Evolutionary conservation across 805 yeast species (phyloP).

Genomic region (Suhomyces xylopsoci): DNA sequence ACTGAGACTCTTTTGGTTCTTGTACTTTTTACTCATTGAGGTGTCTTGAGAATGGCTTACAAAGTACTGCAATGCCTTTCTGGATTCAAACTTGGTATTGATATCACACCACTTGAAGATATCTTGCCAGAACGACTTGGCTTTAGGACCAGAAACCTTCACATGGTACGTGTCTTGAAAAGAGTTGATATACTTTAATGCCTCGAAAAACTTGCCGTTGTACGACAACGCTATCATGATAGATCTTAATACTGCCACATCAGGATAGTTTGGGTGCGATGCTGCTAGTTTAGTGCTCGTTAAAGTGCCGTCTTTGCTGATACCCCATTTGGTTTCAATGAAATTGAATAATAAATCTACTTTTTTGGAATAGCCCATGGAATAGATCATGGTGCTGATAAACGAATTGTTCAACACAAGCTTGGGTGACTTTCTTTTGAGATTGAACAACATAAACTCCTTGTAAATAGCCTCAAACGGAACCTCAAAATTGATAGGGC

Average conservation of each 20-base stretch:
- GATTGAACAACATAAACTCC: constrained; percentile 18
- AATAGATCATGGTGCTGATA: constrained; percentile 27
- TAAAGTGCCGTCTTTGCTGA: constrained; percentile 21
- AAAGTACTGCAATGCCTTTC: constrained; percentile 25
- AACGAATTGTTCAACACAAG: constrained; percentile 19
- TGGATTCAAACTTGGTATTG: constrained; percentile 27
- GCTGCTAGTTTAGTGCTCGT: constrained; percentile 1
- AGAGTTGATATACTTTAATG: constrained; percentile 33
- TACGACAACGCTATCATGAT: constrained; percentile 31
- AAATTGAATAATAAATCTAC: constrained; percentile 19
- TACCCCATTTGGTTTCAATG: constrained; percentile 32
- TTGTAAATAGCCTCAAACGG: constrained; percentile 21
- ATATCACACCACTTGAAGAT: constrained; percentile 37
- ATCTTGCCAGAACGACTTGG: constrained; percentile 35
- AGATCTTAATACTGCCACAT: constrained; percentile 22
- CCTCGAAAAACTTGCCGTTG: constrained; percentile 28
- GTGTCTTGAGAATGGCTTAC: constrained; percentile 15
- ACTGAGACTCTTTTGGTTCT: neutral
- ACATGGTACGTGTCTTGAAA: constrained; percentile 31
- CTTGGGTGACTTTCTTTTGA: constrained; percentile 2
- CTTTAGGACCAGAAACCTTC: constrained; percentile 13
- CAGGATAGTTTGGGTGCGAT: constrained; percentile 23
- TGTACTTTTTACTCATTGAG: constrained; percentile 11
- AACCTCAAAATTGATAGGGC: constrained; percentile 15
- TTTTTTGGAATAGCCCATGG: constrained; percentile 29